Percentiles rank a stretch among this genome's conserved stretches.
Evolutionary conservation across 1,139 yeast genomes (phyloP).

Genomic region (Candida smagusa): DNA sequence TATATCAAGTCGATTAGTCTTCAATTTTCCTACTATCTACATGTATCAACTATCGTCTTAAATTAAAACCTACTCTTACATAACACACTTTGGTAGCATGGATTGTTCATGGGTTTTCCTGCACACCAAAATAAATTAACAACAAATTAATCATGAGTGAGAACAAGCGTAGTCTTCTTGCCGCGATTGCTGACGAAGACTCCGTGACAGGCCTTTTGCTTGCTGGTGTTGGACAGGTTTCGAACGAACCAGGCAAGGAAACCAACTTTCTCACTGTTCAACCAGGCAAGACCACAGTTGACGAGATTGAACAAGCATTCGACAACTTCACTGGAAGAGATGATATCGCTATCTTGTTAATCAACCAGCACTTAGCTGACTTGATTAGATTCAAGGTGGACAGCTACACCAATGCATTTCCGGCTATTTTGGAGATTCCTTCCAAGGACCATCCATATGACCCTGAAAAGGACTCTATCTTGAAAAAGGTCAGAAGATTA

Average conservation of each 20-base stretch:
- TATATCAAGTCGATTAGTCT: no score
- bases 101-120: not conserved
- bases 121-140: not conserved
- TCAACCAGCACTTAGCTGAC: slow-evolving; percentile 95
- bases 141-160: slow-evolving; percentile 7
- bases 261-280: slow-evolving; percentile 80
- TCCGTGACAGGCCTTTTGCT: slow-evolving; percentile 92
- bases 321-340: slow-evolving; percentile 76
- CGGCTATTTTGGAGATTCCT: slow-evolving; percentile 95
- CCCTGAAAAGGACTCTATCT: slow-evolving; percentile 95
- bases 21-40: no score
- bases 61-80: no score
- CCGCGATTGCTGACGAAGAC: slow-evolving; percentile 96
- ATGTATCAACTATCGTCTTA: no score
- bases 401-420: slow-evolving; percentile 84
- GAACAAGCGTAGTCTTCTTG: slow-evolving; percentile 61
- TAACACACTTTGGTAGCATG: no score
- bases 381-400: slow-evolving; percentile 81
- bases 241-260: slow-evolving; percentile 59
- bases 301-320: slow-evolving; percentile 73
- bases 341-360: slow-evolving; percentile 88
- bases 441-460: slow-evolving; percentile 98
- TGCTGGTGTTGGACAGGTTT: slow-evolving; percentile 93
- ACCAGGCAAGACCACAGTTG: slow-evolving; percentile 74
- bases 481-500: slow-evolving; percentile 89